Base-by-base conservation (phyloP, 1,284 basidiomycete species). In the Pseudozyma hubeiensis region DNA sequence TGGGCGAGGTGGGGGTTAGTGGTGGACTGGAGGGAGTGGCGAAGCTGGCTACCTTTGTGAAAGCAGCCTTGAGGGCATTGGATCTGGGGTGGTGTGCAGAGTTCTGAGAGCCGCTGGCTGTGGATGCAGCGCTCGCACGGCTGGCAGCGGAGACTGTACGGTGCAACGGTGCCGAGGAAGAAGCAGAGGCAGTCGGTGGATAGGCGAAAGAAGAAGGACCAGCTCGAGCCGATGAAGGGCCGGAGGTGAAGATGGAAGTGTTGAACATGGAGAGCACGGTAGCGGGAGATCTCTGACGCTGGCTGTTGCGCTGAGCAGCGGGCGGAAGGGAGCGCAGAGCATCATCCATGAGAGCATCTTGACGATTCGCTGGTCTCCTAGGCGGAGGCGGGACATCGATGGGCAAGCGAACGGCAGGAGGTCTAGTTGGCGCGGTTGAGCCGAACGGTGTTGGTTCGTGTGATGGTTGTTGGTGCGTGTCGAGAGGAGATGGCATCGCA, bases 301-400 rank as follows among this genome's bases (percentile, higher is more conserved):
- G 52, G 3, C 31, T 47, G 40, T 54, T 48, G 19, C 66, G 59
- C 29, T 75, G 41, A 5, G 67, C 63, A 24, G 53, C 67, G 13
- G 72, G 66, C n/a, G 72, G 72, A 9, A 75, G 60, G 10, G 72
- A 75, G 30, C 72, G 66, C 29, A 75, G 41, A n/a, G 72, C 67
- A 54, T 75, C 72, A 45, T 75, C 55, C 63, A 75, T 70, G 29
- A 69, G 55, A 0, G 67, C 63, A 53, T 69, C 66, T 10, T 62
- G 45, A 40, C 53, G 63, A 45, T 60, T 69, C 19, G 43, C 31
- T 2, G 72, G 72, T 30, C 67, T 59, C 34, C 47, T 43, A 14
- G 72, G 72, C 30, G 67, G 72, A 37, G 62, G 58, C 1, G 66
- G 58, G 1, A 64, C 44, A n/a, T 75, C 59, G 30, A 53, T 14